Evolutionary conservation across 306 rosid genomes (phyloP).

Genomic region (Arachis hypogaea): DNA sequence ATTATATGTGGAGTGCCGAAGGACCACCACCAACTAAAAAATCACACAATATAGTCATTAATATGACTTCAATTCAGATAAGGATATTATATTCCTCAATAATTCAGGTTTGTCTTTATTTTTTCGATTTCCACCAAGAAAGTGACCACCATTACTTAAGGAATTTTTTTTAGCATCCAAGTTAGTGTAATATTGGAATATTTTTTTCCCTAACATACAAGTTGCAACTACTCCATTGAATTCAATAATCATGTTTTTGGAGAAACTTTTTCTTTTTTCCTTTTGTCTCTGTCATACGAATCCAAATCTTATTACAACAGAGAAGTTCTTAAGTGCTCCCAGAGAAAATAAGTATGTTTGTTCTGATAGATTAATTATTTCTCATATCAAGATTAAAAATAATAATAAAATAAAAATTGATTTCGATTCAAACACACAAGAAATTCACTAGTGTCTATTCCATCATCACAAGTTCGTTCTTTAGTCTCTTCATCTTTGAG

Average conservation of each 20-base stretch:
- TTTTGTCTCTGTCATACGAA: no score
- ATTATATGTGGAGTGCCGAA: background rate
- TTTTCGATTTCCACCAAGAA: background rate
- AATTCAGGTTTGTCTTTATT: slow-evolving; percentile 19
- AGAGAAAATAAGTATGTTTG: no score
- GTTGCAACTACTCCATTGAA: slow-evolving; percentile 4
- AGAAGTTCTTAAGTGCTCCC: no score
- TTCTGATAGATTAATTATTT: no score
- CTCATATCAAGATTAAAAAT: no score
- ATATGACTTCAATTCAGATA: background rate
- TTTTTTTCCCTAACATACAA: no score
- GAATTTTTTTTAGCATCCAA: background rate
- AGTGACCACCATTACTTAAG: slow-evolving; percentile 9
- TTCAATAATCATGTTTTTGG: slow-evolving; percentile 24
- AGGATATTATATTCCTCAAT: slow-evolving; percentile 15
- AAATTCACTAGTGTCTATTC: no score
- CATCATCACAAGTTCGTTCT: no score
- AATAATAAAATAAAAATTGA: no score
- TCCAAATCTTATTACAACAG: no score
- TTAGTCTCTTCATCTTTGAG: no score
- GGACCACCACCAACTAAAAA: slow-evolving; percentile 37
- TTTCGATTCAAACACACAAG: no score
- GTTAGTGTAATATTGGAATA: background rate
- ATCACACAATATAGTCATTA: background rate
- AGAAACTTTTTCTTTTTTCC: background rate